These are phyloP conservation scores for Neurospora sp. DNA, from an alignment of 495 filamentous ascomycete genomes.

Conservation along the genomic window DNA sequence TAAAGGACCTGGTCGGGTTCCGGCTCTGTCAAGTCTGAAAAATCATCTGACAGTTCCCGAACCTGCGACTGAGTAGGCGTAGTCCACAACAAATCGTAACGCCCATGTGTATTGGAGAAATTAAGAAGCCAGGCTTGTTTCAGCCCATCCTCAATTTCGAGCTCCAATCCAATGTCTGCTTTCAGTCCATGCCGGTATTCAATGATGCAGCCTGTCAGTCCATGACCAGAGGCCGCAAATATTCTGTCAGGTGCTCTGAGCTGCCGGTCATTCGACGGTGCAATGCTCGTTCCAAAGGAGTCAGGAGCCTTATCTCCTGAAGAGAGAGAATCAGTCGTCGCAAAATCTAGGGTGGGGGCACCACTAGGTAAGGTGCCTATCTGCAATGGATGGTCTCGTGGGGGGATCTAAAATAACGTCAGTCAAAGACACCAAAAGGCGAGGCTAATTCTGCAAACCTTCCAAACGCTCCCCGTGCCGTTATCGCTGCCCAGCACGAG, in stretches of 20 bases:
- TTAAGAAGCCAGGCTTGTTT: slow-evolving; percentile 37
- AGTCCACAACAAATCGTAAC: slow-evolving; percentile 38
- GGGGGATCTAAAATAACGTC: slow-evolving; percentile 21
- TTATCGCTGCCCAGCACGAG: slow-evolving; percentile 72
- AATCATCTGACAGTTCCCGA: slow-evolving; percentile 29
- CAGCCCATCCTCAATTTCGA: slow-evolving; percentile 34
- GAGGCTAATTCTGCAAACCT: slow-evolving; percentile 35
- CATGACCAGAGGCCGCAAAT: slow-evolving; percentile 51
- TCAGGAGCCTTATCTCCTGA: not conserved
- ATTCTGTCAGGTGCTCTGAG: slow-evolving; percentile 35
- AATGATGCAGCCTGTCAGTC: slow-evolving; percentile 49
- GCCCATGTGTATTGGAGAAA: slow-evolving; percentile 11
- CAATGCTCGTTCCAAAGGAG: slow-evolving; percentile 5
- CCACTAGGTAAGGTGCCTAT: slow-evolving; percentile 57
- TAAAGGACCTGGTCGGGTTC: slow-evolving; percentile 34
- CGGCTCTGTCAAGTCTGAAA: slow-evolving; percentile 21
- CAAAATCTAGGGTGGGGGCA: slow-evolving; percentile 69
- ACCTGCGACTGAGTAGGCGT: slow-evolving; percentile 35
- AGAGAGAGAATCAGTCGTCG: slow-evolving; percentile 30
- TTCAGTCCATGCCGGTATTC: slow-evolving; percentile 65
- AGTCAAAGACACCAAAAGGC: slow-evolving; percentile 4
- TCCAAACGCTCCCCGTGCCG: slow-evolving; percentile 69
- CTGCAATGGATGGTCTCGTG: slow-evolving; percentile 35
- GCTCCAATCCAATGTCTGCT: slow-evolving; percentile 50
- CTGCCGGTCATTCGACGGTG: slow-evolving; percentile 7